Percentiles rank a stretch among this genome's conserved stretches.
phyloP scores from a whole-genome alignment of 1,139 yeast species.

The Kodamaea plutei region DNA sequence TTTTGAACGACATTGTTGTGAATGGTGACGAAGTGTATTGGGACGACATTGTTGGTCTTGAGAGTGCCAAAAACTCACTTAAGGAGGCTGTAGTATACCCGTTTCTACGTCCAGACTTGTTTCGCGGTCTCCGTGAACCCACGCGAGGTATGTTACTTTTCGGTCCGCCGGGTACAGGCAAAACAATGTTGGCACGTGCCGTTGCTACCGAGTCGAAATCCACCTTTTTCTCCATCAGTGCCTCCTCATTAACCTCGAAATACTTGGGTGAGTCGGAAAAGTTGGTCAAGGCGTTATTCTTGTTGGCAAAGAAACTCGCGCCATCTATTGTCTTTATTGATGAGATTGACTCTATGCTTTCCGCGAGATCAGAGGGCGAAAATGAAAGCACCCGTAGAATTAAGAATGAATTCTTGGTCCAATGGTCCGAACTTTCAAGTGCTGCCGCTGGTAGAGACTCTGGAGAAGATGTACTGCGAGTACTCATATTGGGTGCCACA shows the following conservation, averaged over 20 bases:
- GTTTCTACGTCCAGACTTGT: constrained; percentile 87
- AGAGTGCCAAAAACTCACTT: constrained; percentile 80
- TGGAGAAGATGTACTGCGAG: constrained; percentile 51
- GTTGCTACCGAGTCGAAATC: constrained; percentile 96
- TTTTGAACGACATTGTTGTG: constrained; percentile 84
- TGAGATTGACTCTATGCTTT: constrained; percentile 88
- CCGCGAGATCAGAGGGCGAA: constrained; percentile 84
- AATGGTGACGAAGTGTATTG: constrained; percentile 95
- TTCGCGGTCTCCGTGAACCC: constrained; percentile 89
- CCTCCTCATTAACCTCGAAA: constrained; percentile 89
- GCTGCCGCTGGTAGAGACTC: constrained; percentile 80
- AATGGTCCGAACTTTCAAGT: constrained; percentile 90
- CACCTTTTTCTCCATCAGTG: constrained; percentile 88
- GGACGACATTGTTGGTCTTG: constrained; percentile 96
- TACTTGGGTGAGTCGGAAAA: constrained; percentile 93
- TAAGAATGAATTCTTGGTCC: constrained; percentile 90
- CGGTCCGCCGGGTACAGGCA: constrained; percentile 99
- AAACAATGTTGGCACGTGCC: constrained; percentile 95
- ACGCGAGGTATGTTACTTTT: constrained; percentile 93
- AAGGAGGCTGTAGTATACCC: constrained; percentile 98
- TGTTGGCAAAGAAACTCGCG: constrained; percentile 78
- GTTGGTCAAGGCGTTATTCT: constrained; percentile 82
- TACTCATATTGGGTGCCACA: constrained; percentile 91
- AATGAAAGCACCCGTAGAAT: constrained; percentile 89
- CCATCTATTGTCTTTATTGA: constrained; percentile 95